Conservation (phyloP, 108 stramenopile genomes). For the Aureococcus anophagefferens region DNA sequence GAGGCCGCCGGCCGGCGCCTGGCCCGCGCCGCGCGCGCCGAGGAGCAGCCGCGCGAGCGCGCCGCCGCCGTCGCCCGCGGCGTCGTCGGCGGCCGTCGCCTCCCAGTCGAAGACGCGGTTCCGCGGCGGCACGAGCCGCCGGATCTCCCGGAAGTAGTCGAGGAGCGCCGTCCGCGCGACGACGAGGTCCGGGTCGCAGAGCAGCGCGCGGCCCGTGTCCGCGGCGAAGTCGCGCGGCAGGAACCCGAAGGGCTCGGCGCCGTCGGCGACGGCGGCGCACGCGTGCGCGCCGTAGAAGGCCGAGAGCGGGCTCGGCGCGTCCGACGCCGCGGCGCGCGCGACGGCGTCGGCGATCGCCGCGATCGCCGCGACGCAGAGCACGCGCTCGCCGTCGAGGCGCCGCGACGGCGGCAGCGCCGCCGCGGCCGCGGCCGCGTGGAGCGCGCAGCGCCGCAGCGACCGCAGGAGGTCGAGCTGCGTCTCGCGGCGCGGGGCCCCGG, state of each 20-base stretch:
- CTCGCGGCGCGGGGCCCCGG: constrained; percentile 36
- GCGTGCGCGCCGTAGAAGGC: constrained; percentile 43
- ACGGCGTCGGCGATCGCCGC: constrained; percentile 46
- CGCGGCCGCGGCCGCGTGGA: constrained; percentile 29
- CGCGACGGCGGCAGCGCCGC: constrained; percentile 33
- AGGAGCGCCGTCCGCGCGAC: constrained; percentile 27
- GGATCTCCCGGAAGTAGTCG: constrained; percentile 41
- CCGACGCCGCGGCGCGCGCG: constrained; percentile 35
- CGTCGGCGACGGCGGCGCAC: background rate
- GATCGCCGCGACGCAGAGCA: constrained; percentile 38
- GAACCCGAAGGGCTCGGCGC: constrained; percentile 47
- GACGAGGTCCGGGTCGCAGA: constrained; percentile 24
- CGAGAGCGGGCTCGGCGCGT: constrained; percentile 41
- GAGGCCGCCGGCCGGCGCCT: background rate
- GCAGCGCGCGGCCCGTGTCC: constrained; percentile 38
- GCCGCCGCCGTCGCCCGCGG: background rate
- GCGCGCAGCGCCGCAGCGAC: constrained; percentile 19
- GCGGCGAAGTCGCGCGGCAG: constrained; percentile 41
- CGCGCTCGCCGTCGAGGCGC: constrained; percentile 42
- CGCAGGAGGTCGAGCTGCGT: constrained; percentile 43
- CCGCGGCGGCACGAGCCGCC: constrained; percentile 16
- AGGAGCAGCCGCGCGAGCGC: too few species aligned
- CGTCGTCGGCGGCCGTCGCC: constrained; percentile 22
- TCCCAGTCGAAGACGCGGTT: constrained; percentile 38
- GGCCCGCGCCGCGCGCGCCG: too few species aligned